phyloP scores from a whole-genome alignment of 805 yeast genomes.

The Diddensiella santjacobensis region DNA sequence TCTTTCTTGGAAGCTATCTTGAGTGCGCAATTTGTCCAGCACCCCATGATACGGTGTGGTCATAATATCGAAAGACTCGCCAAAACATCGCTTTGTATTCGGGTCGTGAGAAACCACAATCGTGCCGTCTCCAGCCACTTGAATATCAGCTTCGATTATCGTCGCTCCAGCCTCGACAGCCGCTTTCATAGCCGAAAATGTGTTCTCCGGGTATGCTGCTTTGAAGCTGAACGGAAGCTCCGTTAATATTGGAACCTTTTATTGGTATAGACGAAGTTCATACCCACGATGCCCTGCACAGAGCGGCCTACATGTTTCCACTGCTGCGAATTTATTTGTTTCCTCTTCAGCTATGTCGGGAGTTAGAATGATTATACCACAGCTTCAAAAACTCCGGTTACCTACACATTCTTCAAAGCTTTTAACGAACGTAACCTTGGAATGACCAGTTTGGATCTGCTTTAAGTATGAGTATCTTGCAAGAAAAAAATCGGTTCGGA shows the following conservation, averaged over 20 bases:
- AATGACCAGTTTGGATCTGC: too few relatives aligned
- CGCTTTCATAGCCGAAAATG: slow-evolving; percentile 20
- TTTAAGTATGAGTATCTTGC: too few relatives aligned
- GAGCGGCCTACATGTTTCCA: slow-evolving; percentile 17
- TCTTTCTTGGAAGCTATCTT: slow-evolving; percentile 32
- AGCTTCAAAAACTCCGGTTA: too few relatives aligned
- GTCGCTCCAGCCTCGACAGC: slow-evolving; percentile 41
- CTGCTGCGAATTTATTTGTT: slow-evolving; percentile 1
- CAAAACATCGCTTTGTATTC: slow-evolving; percentile 47
- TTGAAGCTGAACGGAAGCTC: slow-evolving; percentile 23
- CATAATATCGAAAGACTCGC: slow-evolving; percentile 37
- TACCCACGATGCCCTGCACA: slow-evolving; percentile 29
- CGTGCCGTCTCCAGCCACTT: slow-evolving; percentile 48
- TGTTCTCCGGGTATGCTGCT: slow-evolving; percentile 30
- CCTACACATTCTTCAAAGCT: too few relatives aligned
- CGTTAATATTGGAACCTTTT: not conserved
- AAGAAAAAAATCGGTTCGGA: too few relatives aligned
- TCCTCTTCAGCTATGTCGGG: too few relatives aligned
- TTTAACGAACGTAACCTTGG: too few relatives aligned
- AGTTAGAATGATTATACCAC: too few relatives aligned
- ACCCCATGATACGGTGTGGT: slow-evolving; percentile 37
- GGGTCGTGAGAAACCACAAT: slow-evolving; percentile 55
- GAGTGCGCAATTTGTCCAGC: slow-evolving; percentile 37
- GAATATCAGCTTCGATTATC: slow-evolving; percentile 54
- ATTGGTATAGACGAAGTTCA: slow-evolving; percentile 7